phyloP scores from a whole-genome alignment of 345 rosid genomes.

The Cardamine resedifolia region DNA sequence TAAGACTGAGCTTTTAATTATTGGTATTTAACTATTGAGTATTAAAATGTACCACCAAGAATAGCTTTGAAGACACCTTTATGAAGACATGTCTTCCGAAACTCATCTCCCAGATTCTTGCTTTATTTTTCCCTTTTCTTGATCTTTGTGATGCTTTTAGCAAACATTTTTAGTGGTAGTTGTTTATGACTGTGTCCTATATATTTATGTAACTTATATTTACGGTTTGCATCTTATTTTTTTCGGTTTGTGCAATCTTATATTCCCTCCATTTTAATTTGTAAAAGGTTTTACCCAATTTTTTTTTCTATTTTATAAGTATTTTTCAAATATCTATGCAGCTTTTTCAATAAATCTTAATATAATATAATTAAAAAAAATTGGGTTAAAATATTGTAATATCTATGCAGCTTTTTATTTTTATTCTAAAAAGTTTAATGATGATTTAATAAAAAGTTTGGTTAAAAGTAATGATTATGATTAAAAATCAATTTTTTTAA shows the following conservation, averaged over 20 bases:
- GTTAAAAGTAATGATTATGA: too few relatives aligned
- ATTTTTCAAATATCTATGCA: too few relatives aligned
- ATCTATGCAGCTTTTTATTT: too few relatives aligned
- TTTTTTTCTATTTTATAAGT: too few relatives aligned
- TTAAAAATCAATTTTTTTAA: too few relatives aligned
- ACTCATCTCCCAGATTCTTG: conserved; percentile 32
- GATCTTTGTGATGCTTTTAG: conserved; percentile 45
- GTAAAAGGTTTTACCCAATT: too few relatives aligned
- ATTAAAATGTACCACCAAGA: background rate
- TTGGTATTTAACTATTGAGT: background rate
- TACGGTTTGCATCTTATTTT: background rate
- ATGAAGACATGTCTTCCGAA: conserved; percentile 29
- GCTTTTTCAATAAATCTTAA: too few relatives aligned
- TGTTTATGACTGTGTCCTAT: background rate
- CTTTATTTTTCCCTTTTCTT: conserved; percentile 11
- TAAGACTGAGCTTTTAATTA: background rate
- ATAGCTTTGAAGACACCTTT: conserved; percentile 42
- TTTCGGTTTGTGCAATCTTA: background rate
- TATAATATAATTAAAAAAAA: too few relatives aligned
- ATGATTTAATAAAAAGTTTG: too few relatives aligned
- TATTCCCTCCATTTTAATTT: too few relatives aligned
- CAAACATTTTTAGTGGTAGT: conserved; percentile 47
- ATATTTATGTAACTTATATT: background rate
- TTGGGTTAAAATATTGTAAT: too few relatives aligned
- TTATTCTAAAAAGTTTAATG: too few relatives aligned